These are phyloP conservation scores for Bolboschoenus planiculmis DNA, from an alignment of 176 grass and related monocot species.

Conservation along the genomic window DNA sequence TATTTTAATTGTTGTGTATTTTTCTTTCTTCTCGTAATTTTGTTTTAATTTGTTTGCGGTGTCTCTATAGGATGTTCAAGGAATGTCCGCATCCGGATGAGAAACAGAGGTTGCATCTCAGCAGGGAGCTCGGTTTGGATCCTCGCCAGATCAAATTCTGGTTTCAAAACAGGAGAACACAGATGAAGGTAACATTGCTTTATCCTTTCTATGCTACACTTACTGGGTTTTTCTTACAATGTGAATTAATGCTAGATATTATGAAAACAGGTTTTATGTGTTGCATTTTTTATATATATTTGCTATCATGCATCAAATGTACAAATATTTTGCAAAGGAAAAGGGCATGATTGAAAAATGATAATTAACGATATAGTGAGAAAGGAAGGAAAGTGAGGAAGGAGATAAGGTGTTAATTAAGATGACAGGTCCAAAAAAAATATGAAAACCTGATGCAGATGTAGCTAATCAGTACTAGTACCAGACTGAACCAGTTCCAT, in stretches of 20 bases:
- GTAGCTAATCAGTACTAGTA: background rate
- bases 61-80: constrained; percentile 65
- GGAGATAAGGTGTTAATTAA: background rate
- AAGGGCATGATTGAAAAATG: background rate
- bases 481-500: too few relatives aligned
- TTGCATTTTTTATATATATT: background rate
- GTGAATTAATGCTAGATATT: background rate
- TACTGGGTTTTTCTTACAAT: background rate
- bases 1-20: background rate
- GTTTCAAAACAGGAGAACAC: constrained; percentile 97
- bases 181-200: constrained; percentile 67
- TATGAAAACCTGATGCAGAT: background rate
- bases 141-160: constrained; percentile 98
- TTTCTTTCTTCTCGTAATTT: background rate
- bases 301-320: background rate
- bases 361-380: too few relatives aligned
- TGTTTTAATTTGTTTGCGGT: background rate
- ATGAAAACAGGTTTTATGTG: too few relatives aligned
- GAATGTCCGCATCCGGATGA: constrained; percentile 93
- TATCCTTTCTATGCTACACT: background rate
- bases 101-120: constrained; percentile 75
- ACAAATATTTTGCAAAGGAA: background rate
- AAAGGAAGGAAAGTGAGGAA: too few relatives aligned
- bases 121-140: constrained; percentile 77
- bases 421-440: background rate